These are phyloP conservation scores for Phellinidium pouzarii DNA, from an alignment of 1,284 basidiomycete species.

Conservation along the genomic window DNA sequence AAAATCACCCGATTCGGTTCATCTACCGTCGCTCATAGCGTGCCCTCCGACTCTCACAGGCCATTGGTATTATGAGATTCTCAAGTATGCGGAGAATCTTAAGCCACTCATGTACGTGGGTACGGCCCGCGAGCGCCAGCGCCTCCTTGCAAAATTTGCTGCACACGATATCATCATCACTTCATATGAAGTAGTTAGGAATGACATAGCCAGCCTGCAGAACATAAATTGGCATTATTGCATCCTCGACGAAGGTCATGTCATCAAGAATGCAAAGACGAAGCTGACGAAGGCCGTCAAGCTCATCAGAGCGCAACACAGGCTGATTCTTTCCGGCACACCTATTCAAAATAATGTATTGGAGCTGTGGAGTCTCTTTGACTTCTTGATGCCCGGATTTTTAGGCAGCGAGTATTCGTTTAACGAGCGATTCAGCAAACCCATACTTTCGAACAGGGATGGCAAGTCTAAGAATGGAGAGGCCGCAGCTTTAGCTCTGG, in stretches of 20 bases:
- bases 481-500: conserved; percentile 89
- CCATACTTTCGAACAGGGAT: conserved; percentile 91
- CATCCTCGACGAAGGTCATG: conserved; percentile 96
- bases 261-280: conserved; percentile 98
- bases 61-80: conserved; percentile 98
- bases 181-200: conserved; percentile 96
- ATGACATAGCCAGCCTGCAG: conserved; percentile 81
- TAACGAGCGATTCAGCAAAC: conserved; percentile 94
- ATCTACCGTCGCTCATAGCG: conserved; percentile 90
- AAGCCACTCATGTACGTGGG: conserved; percentile 88
- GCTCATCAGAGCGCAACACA: conserved; percentile 83
- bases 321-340: conserved; percentile 92
- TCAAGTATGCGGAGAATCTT: conserved; percentile 87
- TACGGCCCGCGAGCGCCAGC: conserved; percentile 78
- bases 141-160: conserved; percentile 58
- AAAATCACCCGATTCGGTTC: conserved; percentile 71
- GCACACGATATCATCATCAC: conserved; percentile 88
- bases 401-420: conserved; percentile 92
- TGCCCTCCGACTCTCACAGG: conserved; percentile 97
- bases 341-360: conserved; percentile 99
- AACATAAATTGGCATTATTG: conserved; percentile 90
- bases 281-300: conserved; percentile 98
- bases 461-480: conserved; percentile 94
- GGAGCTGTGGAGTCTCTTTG: conserved; percentile 98
- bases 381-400: conserved; percentile 99